Base-by-base conservation (phyloP, 2,329 filamentous ascomycete genomes). In the Calonectria fujianensis region DNA sequence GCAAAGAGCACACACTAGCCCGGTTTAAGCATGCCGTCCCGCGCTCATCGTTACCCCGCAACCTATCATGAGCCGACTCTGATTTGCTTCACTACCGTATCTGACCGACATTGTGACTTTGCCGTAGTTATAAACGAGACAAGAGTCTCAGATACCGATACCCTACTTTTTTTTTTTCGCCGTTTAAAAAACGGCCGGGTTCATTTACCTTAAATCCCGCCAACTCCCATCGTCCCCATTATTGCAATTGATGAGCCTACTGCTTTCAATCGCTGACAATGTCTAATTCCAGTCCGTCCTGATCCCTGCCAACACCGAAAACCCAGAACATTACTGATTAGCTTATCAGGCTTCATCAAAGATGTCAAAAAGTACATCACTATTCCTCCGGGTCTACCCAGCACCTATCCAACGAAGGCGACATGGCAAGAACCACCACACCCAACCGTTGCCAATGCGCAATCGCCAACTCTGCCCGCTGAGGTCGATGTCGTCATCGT, bases 401-500 rank as follows among this genome's bases (percentile, higher is more conserved):
- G 72, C 18, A 20, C 52, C 13, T 69, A 57, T 9, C 77, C 77
- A 9, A 78, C 72, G 0, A 31, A 50, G 2, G 64, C 76, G 11
- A 64, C 66, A 20, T 78, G 76, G 77, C 76, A 78, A 48, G 50
- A 54, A 13, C 75, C 78, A 0, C 37, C 76, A 2, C 76, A 78
- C 16, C 81, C 82, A 10, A 79, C 79, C 3, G 50, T 77, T 5
- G 77, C 82, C 0, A 78, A 64, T 37, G 81, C 79, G 48, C 79
- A 80, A 35, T 74, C 82, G 4, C 3, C 54, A 1, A 20, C 7
- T 5, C 69, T 83, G 4, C 76, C 80, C 3, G 5, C 27, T 1
- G 66, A 57, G 4, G 74, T 77, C 1, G 81, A 82, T 50, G 67
- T 81, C 29, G 73, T 78, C 27, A 76, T 83, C 24, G 82, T 83